These are phyloP conservation scores for Trametes pubescens DNA, from an alignment of 1,284 basidiomycete genomes.

Conservation along the genomic window DNA sequence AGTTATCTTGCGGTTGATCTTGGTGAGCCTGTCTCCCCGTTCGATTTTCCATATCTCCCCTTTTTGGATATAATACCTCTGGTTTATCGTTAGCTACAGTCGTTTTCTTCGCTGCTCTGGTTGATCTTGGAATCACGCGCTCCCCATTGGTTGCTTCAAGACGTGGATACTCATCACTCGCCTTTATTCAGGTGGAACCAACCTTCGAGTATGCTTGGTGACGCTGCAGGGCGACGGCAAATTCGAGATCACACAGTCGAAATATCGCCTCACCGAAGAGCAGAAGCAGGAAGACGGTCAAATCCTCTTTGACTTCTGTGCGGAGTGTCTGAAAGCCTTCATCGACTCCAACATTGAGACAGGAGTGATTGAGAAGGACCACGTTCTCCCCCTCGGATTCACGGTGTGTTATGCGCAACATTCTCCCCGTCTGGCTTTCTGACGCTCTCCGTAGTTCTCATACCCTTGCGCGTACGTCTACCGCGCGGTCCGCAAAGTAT, in stretches of 20 bases:
- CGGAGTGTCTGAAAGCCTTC: constrained; percentile 92
- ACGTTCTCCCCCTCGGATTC: constrained; percentile 88
- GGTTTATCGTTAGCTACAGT: no score
- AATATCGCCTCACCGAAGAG: constrained; percentile 96
- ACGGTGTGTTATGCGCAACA: constrained; percentile 69
- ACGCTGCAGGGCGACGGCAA: constrained; percentile 91
- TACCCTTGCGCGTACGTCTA: constrained; percentile 86
- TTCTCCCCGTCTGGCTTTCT: constrained; percentile 2
- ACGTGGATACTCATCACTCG: neutral
- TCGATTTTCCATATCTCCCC: no score
- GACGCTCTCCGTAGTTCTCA: constrained; percentile 72
- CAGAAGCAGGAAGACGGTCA: constrained; percentile 99
- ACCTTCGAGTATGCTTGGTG: constrained; percentile 97
- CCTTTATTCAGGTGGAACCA: constrained; percentile 78
- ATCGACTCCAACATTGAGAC: constrained; percentile 79
- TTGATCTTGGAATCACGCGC: no score
- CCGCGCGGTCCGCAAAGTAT: no score
- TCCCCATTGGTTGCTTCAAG: no score
- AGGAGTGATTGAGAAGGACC: constrained; percentile 72
- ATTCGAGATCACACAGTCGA: constrained; percentile 98
- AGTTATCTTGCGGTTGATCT: constrained; percentile 95
- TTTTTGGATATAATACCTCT: no score
- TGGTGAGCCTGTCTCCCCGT: constrained; percentile 57
- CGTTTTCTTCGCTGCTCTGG: no score
- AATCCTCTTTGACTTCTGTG: constrained; percentile 97